These are phyloP conservation scores for Penicillium frequentans DNA, from an alignment of 2,329 filamentous ascomycete species.

Conservation along the genomic window DNA sequence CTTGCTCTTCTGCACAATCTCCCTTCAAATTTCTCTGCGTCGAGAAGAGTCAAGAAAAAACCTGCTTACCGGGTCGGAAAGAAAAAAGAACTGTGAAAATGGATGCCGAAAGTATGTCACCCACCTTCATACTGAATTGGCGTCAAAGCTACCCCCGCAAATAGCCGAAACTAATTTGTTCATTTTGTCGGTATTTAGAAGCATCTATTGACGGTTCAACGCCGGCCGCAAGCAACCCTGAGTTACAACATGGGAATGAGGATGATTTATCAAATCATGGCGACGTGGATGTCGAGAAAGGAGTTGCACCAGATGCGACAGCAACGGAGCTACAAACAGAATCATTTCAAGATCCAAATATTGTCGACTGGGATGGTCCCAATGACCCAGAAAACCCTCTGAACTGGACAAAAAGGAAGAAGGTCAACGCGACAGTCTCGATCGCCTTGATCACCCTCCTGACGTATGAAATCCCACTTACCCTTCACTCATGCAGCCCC, in stretches of 20 bases:
- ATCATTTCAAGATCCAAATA: conserved; percentile 41
- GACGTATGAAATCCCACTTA: conserved; percentile 7
- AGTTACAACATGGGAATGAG: conserved; percentile 4
- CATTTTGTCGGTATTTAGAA: not conserved
- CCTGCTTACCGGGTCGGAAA: not conserved
- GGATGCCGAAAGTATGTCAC: not conserved
- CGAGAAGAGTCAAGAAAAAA: not conserved
- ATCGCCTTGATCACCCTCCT: conserved; percentile 47
- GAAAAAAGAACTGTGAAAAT: not conserved
- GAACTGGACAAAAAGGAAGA: conserved; percentile 34
- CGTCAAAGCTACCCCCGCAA: not conserved
- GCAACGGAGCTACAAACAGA: not conserved
- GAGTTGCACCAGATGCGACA: not conserved
- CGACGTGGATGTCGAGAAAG: conserved; percentile 11
- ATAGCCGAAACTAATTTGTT: not conserved
- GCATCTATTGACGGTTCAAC: conserved; percentile 17
- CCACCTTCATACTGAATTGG: not conserved
- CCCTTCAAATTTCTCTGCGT: no score
- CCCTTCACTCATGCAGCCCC: not conserved
- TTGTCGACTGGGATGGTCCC: conserved; percentile 61
- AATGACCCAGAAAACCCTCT: conserved; percentile 47
- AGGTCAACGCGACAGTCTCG: conserved; percentile 48
- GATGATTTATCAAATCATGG: conserved; percentile 5
- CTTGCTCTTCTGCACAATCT: no score
- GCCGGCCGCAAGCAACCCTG: conserved; percentile 11